Percentiles rank a stretch among this genome's conserved stretches.
Conservation (phyloP, 768 basidiomycete species). For the Chalciporus sphaerocephalus region DNA sequence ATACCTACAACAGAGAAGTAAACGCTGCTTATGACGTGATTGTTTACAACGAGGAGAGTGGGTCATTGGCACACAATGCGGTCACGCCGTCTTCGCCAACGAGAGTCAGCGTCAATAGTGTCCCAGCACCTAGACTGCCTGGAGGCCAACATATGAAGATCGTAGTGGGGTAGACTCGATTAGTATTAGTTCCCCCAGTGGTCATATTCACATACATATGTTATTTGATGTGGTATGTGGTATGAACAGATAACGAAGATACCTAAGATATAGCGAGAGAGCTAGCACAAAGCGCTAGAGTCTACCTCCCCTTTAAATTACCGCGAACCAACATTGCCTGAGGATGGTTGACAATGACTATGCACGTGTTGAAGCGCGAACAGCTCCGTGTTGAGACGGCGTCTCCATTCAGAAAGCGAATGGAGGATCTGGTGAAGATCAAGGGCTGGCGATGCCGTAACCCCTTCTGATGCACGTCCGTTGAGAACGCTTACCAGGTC, state of each 20-base stretch:
- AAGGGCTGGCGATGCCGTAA: not conserved
- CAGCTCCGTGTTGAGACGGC: conserved; percentile 38
- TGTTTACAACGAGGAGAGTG: conserved; percentile 53
- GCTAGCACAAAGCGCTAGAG: not conserved
- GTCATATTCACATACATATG: not conserved
- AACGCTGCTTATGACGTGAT: conserved; percentile 59
- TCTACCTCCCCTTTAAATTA: conserved; percentile 5
- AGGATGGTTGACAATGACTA: conserved; percentile 12
- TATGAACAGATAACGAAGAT: conserved; percentile 7
- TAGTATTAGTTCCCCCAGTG: not conserved
- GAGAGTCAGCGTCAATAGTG: not conserved
- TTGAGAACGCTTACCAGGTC: conserved; percentile 17
- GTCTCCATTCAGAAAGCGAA: conserved; percentile 7
- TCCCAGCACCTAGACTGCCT: conserved; percentile 32
- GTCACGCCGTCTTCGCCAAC: conserved; percentile 9
- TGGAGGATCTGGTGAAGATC: conserved; percentile 23
- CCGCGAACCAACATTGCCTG: conserved; percentile 15
- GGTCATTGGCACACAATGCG: conserved; percentile 37
- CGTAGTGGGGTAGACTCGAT: not conserved
- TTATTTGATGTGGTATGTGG: conserved; percentile 4
- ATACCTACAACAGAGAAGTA: conserved; percentile 60
- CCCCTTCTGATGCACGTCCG: conserved; percentile 7
- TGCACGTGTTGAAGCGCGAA: conserved; percentile 41
- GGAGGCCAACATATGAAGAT: conserved; percentile 23
- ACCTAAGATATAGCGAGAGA: not conserved